Evolutionary conservation across 495 filamentous ascomycete genomes (phyloP).

Genomic region (Aspergillus affinis): DNA sequence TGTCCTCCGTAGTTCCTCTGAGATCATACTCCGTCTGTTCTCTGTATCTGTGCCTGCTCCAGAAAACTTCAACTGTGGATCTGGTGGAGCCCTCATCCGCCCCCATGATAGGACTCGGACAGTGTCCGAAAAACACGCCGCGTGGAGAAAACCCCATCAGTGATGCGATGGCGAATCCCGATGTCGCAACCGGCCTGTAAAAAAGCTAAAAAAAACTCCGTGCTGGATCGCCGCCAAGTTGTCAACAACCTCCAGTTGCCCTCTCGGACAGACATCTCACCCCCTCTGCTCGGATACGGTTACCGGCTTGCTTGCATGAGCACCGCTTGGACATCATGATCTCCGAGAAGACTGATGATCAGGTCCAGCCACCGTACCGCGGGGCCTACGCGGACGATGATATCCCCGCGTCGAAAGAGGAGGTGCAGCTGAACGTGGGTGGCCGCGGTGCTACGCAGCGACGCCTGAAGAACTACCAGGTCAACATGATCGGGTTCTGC

Average conservation of each 20-base stretch:
- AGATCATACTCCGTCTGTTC: not conserved
- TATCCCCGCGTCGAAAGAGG: slow-evolving; percentile 25
- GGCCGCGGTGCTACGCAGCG: slow-evolving; percentile 37
- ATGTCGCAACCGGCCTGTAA: not conserved
- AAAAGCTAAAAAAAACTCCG: not conserved
- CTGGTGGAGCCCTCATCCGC: not conserved
- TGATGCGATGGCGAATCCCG: not conserved
- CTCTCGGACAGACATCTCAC: not conserved
- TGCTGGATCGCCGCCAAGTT: not conserved
- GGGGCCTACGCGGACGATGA: slow-evolving; percentile 15
- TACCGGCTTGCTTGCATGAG: not conserved
- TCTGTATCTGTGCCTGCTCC: too few relatives aligned
- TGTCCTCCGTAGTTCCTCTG: not conserved
- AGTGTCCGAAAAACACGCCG: not conserved
- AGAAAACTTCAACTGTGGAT: not conserved
- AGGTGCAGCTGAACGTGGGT: slow-evolving; percentile 38
- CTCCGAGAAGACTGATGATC: not conserved
- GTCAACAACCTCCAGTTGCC: not conserved
- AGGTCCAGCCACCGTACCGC: not conserved
- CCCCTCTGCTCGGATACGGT: not conserved
- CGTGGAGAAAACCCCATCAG: not conserved
- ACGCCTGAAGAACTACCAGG: slow-evolving; percentile 38
- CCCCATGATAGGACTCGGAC: not conserved
- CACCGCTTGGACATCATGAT: not conserved
- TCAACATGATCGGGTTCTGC: slow-evolving; percentile 43